phyloP scores from a whole-genome alignment of 768 basidiomycete species.

The Phlegmacium glaucopus region DNA sequence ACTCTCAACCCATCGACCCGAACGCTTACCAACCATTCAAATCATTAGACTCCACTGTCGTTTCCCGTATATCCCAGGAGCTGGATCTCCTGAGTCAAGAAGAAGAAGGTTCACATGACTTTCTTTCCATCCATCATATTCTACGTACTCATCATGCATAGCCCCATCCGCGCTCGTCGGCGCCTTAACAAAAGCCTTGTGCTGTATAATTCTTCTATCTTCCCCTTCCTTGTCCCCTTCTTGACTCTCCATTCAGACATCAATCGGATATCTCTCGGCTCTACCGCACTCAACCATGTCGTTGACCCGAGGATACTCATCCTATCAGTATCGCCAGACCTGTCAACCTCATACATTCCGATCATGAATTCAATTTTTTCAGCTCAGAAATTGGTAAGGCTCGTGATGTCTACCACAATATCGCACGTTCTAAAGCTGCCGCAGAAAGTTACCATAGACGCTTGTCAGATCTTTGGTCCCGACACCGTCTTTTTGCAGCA shows the following conservation, averaged over 20 bases:
- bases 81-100: constrained; percentile 48
- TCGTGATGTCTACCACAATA: constrained; percentile 3
- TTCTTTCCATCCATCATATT: constrained; percentile 6
- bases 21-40: constrained; percentile 87
- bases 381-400: constrained; percentile 88
- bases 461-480: constrained; percentile 85
- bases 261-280: constrained; percentile 30
- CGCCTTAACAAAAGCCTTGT: constrained; percentile 88
- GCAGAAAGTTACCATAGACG: constrained; percentile 96
- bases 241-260: constrained; percentile 28
- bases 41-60: constrained; percentile 65
- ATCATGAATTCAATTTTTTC: constrained; percentile 99
- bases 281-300: constrained; percentile 27
- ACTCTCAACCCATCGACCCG: constrained; percentile 50
- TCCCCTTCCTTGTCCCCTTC: background rate
- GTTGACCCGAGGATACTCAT: constrained; percentile 48
- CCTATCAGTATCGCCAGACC: constrained; percentile 89
- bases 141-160: constrained; percentile 25
- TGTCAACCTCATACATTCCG: constrained; percentile 89
- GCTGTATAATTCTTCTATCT: constrained; percentile 53
- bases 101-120: constrained; percentile 30
- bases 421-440: constrained; percentile 6
- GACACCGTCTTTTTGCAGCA: constrained; percentile 97
- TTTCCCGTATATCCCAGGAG: constrained; percentile 58
- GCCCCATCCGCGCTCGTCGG: constrained; percentile 74